Base-by-base conservation (phyloP, 805 yeast species). In the Candida multigemmis region DNA sequence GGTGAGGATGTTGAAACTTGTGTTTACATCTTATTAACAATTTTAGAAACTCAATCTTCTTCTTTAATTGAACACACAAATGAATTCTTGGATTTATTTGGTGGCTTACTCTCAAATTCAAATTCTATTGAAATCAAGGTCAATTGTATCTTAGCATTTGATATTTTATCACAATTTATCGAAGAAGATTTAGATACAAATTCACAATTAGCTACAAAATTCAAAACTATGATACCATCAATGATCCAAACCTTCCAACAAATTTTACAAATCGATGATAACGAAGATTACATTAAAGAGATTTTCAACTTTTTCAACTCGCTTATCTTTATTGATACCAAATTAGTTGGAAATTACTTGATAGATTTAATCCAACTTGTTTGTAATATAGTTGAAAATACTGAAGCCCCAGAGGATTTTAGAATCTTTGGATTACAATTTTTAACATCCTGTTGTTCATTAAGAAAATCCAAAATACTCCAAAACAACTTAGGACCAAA, bases 301-400 rank as follows among this genome's bases (percentile, higher is more conserved):
- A 70, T 87, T 21, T 91, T 87, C 64, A 85, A 80, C 50, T 80
- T 84, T 25, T 77, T 91, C 61, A 84, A 80, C 59, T 79, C 80
- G 38, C 68, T 91, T 46, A 61, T 85, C 27, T 63, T 78, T 46
- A 61, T 81, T 37, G 96, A 87, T 47, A 66, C 81, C 44, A 76
- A 77, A 44, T 65, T 89, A 36, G 66, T 86, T 17, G 93, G 95
- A 43, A 77, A 81, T 44, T 68, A 74, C 38, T 66, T 89, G 38
- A 58, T 75, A 25, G 74, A 68, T 27, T 68, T 91, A 42, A 60
- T 86, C 36, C 72, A 74, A 39, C 68, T 84, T 44, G 73, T 86
- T 70, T 58, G 78, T 41, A 84, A 84, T 53, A 74, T 87, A 34
- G 74, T 94, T 19, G 50, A 72, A 28, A 76, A 80, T 54, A 59